These are phyloP conservation scores for Volvox africanus DNA, from an alignment of 139 green algal species.

Conservation along the genomic window DNA sequence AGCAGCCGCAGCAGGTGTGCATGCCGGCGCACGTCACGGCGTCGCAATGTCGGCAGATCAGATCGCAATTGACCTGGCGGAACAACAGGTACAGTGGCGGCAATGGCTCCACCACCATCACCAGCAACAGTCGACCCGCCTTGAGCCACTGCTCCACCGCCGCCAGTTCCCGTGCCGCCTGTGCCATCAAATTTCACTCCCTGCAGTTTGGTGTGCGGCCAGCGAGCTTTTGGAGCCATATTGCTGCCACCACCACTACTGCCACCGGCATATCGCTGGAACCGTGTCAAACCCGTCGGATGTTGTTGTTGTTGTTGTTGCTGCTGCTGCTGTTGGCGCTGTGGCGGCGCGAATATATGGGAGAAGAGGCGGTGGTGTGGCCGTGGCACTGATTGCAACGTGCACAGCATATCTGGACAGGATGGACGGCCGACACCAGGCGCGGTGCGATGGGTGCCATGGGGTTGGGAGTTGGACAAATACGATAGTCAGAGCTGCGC, in stretches of 20 bases:
- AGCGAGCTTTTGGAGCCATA: too few relatives aligned
- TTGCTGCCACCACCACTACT: too few relatives aligned
- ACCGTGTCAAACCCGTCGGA: too few relatives aligned
- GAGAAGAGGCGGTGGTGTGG: slow-evolving; percentile 28
- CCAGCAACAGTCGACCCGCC: not conserved
- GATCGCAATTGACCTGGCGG: slow-evolving; percentile 6
- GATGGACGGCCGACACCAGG: too few relatives aligned
- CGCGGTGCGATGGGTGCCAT: too few relatives aligned
- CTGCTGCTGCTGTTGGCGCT: slow-evolving; percentile 18
- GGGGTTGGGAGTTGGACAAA: too few relatives aligned
- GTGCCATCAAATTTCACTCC: not conserved
- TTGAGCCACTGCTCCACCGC: not conserved
- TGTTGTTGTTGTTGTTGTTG: not conserved
- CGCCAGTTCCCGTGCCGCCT: not conserved
- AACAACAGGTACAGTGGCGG: not conserved
- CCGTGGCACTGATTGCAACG: slow-evolving; percentile 26
- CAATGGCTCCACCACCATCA: not conserved
- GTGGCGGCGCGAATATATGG: slow-evolving; percentile 7
- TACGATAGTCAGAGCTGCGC: too few relatives aligned
- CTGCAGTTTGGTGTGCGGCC: too few relatives aligned
- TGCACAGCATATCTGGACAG: slow-evolving; percentile 65
- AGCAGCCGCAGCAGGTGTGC: slow-evolving; percentile 9
- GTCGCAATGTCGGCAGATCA: slow-evolving; percentile 3
- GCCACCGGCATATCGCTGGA: too few relatives aligned
- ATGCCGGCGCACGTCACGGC: not conserved